Percentiles rank a stretch among this genome's conserved stretches.
These are phyloP conservation scores for Pseudohyphozyma bogoriensis DNA, from an alignment of 768 basidiomycete genomes.

Conservation along the genomic window DNA sequence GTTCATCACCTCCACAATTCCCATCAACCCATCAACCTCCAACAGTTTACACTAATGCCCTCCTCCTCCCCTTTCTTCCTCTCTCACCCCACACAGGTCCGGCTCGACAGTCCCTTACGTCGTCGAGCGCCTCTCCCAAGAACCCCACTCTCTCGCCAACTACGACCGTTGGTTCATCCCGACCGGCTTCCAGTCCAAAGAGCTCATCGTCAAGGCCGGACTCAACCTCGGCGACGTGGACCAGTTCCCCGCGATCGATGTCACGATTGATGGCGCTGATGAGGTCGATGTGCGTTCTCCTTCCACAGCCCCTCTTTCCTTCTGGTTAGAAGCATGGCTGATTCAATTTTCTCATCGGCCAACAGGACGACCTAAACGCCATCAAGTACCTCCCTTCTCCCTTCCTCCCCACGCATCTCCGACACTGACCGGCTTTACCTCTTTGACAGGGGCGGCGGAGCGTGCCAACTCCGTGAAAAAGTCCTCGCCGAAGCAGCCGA, in stretches of 20 bases:
- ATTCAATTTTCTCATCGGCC: too few relatives aligned
- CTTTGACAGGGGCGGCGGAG: constrained; percentile 52
- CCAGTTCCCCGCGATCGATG: constrained; percentile 61
- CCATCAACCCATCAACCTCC: background rate
- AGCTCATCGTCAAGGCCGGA: constrained; percentile 71
- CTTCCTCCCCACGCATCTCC: background rate
- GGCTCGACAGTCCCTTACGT: constrained; percentile 62
- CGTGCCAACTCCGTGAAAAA: constrained; percentile 92
- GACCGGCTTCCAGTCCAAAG: constrained; percentile 84
- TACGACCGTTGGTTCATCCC: constrained; percentile 50
- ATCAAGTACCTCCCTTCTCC: constrained; percentile 58
- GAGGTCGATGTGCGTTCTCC: constrained; percentile 48
- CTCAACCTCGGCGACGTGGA: constrained; percentile 34
- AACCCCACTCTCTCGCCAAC: constrained; percentile 61
- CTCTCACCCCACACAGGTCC: constrained; percentile 30
- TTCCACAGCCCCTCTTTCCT: too few relatives aligned
- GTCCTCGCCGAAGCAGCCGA: constrained; percentile 91
- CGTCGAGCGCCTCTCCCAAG: constrained; percentile 76
- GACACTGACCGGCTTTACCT: background rate
- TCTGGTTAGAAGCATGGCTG: background rate
- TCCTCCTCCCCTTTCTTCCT: background rate
- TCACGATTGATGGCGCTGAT: constrained; percentile 96
- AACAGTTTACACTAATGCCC: background rate
- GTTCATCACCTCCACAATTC: too few relatives aligned
- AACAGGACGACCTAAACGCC: constrained; percentile 67